Evolutionary conservation across 2,329 filamentous ascomycete genomes (phyloP).

Genomic region (Penicillium hesseltinei): DNA sequence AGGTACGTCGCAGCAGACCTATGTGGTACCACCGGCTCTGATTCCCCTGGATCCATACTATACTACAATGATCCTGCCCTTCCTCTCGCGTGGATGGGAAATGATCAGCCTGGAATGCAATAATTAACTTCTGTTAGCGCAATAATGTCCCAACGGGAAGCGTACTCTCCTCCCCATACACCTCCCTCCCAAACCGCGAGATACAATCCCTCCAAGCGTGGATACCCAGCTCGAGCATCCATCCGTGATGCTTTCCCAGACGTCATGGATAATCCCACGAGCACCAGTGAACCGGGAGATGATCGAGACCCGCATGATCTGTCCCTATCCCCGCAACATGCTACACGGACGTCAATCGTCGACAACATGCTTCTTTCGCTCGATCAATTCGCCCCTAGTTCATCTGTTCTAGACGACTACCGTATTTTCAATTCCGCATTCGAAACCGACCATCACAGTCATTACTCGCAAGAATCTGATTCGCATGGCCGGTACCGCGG

Average conservation of each 20-base stretch:
- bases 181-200: slow-evolving; percentile 38
- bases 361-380: slow-evolving; percentile 94
- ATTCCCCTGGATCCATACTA: background rate
- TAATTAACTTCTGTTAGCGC: slow-evolving; percentile 17
- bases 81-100: background rate
- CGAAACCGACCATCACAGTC: slow-evolving; percentile 38
- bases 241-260: slow-evolving; percentile 44
- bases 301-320: slow-evolving; percentile 67
- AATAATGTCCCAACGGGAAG: slow-evolving; percentile 31
- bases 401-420: slow-evolving; percentile 38
- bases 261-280: slow-evolving; percentile 34
- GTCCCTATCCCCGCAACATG: slow-evolving; percentile 71
- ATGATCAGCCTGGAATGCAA: slow-evolving; percentile 6
- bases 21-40: background rate
- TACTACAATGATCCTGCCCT: background rate
- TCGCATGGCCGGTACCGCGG: slow-evolving; percentile 50
- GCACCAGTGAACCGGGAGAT: slow-evolving; percentile 38
- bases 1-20: background rate
- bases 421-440: slow-evolving; percentile 43
- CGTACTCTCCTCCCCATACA: slow-evolving; percentile 41
- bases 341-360: slow-evolving; percentile 85
- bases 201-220: slow-evolving; percentile 31
- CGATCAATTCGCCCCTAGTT: slow-evolving; percentile 64
- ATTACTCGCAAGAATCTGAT: slow-evolving; percentile 31
- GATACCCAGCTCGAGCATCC: slow-evolving; percentile 32